Base-by-base conservation (phyloP, 1,284 basidiomycete species). In the Papiliotrema flavescens region DNA sequence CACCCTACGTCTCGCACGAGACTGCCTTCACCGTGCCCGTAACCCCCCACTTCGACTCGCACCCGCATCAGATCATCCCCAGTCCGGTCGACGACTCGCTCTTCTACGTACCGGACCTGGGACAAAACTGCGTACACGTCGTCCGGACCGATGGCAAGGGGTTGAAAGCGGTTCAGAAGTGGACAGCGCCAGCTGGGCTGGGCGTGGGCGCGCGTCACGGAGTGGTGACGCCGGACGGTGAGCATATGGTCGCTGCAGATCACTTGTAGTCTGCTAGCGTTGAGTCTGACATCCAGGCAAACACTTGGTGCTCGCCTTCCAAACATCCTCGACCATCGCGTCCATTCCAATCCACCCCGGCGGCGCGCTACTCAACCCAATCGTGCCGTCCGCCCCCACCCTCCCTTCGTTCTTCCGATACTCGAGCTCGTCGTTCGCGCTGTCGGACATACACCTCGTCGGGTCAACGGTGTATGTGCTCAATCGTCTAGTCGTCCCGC, bases 1-100 rank as follows among this genome's bases (percentile, higher is more conserved):
- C 22, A 36, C 35, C 51, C 3, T 47, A 39, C 24, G 23, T 46
- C 8, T n/a, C 28, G 7, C 51, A 53, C 37, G 17, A 37, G 4
- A 17, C 51, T 19, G 40, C 43, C 2, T 46, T 37, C 51, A 53
- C 24, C 20, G 36, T 53, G 22, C 20, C 37, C 23, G 13, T 28
- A 6, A 20, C 19, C 3, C 19, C 23, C 9, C 24, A 35, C 4
- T 2, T 19, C 22, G 34, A 20, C 3, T 55, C 53, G 19, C 53
- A 55, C 26, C 53, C 53, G 22, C 53, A 55, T 26, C 53, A 55
- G 26, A 35, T 55, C 39, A 48, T 55, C 41, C 42, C 39, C 22
- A 37, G 50, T 22, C 47, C 53, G 17, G 26, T n/a, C 8, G 15
- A 50, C 15, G 23, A 43, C 9, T 26, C 34, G 19, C 28, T 55